Base-by-base conservation (phyloP, 768 basidiomycete genomes). In the Rhodosporidiobolus sp. region DNA sequence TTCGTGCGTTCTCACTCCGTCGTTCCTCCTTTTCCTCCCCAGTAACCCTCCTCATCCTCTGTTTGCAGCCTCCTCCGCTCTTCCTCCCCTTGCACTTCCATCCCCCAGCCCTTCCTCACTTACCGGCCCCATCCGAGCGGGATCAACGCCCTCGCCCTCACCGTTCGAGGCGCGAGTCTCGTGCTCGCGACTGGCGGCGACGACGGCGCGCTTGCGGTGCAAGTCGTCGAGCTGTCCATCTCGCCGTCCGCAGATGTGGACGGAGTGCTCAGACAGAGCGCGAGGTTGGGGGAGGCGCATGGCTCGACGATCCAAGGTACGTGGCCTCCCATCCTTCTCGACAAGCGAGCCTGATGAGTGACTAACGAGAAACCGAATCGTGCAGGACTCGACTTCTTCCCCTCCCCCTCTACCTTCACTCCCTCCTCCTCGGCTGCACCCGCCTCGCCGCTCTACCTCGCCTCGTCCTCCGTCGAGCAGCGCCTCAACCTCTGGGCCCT, bases 401-500 rank as follows among this genome's bases (percentile, higher is more conserved):
- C 38, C 38, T 43, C 38, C 38, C 38, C 38, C 38, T 43, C 38
- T 43, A 7, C 38, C 38, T 43, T 7, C 38, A 7, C 38, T 43
- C 38, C 38, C 14, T 14, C 38, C 38, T 43, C 14, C 38, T 43
- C 38, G n/a, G n/a, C n/a, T n/a, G n/a, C 38, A 43, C 38, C 38
- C 38, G 8, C 38, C 8, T 55, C 60, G 12, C 46, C 67, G 12
- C n/a, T 19, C 24, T 32, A 56, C 4, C 45, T 69, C 46, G 67
- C 46, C n/a, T 69, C 67, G 12, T 69, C 67, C 16, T 62, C 67
- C 11, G 67, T 63, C 34, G 67, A 69, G 22, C 67, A 69, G 34
- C 60, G 67, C 10, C 60, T 69, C 45, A 69, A 69, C 61, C 3
- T 69, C 11, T 69, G 56, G n/a, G n/a, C n/a, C n/a, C n/a, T 48